A percentile compares a stretch with the other conserved stretches of the same genome.
These are phyloP conservation scores for Claviceps arundinis DNA, from an alignment of 2,329 filamentous ascomycete species.

Conservation along the genomic window DNA sequence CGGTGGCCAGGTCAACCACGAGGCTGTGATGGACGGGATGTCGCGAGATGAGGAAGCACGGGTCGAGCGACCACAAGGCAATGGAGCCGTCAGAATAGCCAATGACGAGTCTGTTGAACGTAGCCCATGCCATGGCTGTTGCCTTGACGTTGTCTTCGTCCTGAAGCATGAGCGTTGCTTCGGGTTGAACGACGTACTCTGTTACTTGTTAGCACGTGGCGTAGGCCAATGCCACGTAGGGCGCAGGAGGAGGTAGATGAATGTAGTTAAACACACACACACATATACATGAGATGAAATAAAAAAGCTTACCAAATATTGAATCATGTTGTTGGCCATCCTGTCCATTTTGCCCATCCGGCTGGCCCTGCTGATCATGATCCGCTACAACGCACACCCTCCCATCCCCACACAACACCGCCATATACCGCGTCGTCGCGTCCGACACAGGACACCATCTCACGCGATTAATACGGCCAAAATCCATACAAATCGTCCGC, in stretches of 20 bases:
- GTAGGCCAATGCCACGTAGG: background rate
- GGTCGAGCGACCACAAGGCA: conserved; percentile 41
- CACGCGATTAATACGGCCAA: conserved; percentile 35
- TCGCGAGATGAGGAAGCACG: conserved; percentile 34
- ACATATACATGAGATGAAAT: conserved; percentile 8
- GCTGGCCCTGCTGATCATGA: conserved; percentile 4
- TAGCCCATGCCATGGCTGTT: conserved; percentile 42
- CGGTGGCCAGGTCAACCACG: conserved; percentile 41
- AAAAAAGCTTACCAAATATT: conserved; percentile 26
- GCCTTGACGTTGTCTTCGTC: conserved; percentile 35
- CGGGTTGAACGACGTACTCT: background rate
- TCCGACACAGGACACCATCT: conserved; percentile 25
- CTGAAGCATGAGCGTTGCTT: conserved; percentile 28
- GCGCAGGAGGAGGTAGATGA: no score
- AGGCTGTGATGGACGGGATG: conserved; percentile 39
- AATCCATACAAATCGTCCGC: conserved; percentile 34
- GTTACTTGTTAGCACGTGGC: background rate
- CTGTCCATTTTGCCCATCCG: no score
- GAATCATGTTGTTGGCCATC: conserved; percentile 10
- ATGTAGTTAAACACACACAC: no score
- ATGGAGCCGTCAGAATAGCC: conserved; percentile 45
- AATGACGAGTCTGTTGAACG: conserved; percentile 39
- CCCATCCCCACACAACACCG: conserved; percentile 37
- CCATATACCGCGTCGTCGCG: conserved; percentile 25
- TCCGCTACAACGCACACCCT: conserved; percentile 33